Evolutionary conservation across 2,329 filamentous ascomycete species (phyloP).

Genomic region (Fusarium algeriense): DNA sequence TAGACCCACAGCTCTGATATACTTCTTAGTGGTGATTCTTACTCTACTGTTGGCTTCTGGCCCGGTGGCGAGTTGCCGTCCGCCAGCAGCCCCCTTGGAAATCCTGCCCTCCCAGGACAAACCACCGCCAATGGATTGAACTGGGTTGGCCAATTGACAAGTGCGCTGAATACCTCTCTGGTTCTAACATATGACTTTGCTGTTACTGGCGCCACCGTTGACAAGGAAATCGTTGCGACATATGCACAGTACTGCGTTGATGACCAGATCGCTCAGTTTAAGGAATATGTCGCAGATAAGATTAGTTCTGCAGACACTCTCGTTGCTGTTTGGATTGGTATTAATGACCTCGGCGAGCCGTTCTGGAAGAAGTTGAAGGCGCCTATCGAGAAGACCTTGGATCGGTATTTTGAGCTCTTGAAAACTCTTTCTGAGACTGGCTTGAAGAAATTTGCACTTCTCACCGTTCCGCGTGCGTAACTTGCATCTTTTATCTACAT

Average conservation of each 20-base stretch:
- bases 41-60: conserved; percentile 36
- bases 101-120: conserved; percentile 22
- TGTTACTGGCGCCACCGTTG: conserved; percentile 33
- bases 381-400: conserved; percentile 13
- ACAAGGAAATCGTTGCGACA: conserved; percentile 26
- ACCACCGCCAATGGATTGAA: conserved; percentile 33
- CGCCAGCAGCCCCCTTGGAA: conserved; percentile 18
- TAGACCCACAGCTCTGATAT: background rate
- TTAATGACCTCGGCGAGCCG: conserved; percentile 34
- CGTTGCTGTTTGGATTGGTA: conserved; percentile 36
- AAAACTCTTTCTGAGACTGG: conserved; percentile 7
- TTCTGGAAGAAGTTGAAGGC: conserved; percentile 25
- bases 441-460: conserved; percentile 26
- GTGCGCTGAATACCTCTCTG: conserved; percentile 18
- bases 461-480: conserved; percentile 16
- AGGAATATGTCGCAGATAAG: conserved; percentile 21
- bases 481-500: rapidly evolving
- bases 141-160: conserved; percentile 33
- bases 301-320: conserved; percentile 9
- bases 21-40: conserved; percentile 16
- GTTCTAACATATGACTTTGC: conserved; percentile 34
- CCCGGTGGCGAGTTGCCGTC: conserved; percentile 13
- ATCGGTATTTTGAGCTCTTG: conserved; percentile 24
- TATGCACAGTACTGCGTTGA: conserved; percentile 28
- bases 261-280: conserved; percentile 33